These are phyloP conservation scores for Coniosporium tulheliwenetii DNA, from an alignment of 2,329 filamentous ascomycete genomes.

Conservation along the genomic window DNA sequence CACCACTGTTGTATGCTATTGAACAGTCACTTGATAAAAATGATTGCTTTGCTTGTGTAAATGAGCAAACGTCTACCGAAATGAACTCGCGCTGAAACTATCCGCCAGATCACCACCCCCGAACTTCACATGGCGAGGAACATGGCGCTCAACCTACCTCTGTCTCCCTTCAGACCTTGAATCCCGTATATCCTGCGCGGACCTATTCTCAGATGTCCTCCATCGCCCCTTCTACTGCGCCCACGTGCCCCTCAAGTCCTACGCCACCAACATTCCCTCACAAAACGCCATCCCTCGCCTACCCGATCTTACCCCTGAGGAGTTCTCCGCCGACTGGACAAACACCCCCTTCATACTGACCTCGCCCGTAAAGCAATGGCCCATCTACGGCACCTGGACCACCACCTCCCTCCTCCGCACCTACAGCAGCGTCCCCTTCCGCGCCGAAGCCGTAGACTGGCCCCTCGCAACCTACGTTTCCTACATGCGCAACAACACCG, in stretches of 20 bases:
- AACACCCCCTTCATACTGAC: constrained; percentile 77
- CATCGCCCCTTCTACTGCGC: constrained; percentile 86
- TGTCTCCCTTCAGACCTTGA: constrained; percentile 37
- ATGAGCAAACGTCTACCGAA: neutral
- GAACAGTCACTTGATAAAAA: no score
- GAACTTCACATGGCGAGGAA: constrained; percentile 55
- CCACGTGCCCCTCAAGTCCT: constrained; percentile 52
- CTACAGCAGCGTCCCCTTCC: constrained; percentile 55
- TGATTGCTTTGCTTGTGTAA: neutral
- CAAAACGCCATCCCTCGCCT: constrained; percentile 60
- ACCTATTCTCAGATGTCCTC: constrained; percentile 78
- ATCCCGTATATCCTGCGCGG: constrained; percentile 51
- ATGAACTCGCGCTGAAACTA: neutral
- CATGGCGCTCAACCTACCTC: constrained; percentile 71
- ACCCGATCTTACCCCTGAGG: constrained; percentile 49
- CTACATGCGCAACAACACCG: constrained; percentile 65
- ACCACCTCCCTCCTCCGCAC: constrained; percentile 47
- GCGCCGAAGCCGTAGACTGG: constrained; percentile 92
- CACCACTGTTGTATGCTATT: no score
- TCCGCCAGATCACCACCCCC: constrained; percentile 24
- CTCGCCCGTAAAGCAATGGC: constrained; percentile 66
- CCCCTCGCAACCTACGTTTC: constrained; percentile 61
- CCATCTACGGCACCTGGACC: constrained; percentile 59
- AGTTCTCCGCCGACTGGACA: constrained; percentile 65
- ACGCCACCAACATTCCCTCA: constrained; percentile 53